Base-by-base conservation (phyloP, 2,329 filamentous ascomycete genomes). In the Xylariaceae sp. region DNA sequence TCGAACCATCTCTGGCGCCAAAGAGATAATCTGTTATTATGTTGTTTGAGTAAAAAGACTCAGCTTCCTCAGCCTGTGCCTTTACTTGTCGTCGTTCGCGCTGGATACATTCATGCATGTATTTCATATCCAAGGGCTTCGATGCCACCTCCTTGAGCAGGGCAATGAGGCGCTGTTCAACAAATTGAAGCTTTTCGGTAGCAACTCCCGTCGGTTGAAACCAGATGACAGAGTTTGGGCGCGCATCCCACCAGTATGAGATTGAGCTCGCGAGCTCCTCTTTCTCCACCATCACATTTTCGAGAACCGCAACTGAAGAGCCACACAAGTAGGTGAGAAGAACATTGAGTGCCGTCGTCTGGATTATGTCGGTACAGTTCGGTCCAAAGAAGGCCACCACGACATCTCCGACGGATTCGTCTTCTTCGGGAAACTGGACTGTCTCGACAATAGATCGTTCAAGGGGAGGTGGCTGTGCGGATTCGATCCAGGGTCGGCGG, bases 11-110 rank as follows among this genome's bases (percentile, higher is more conserved):
- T 37, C 91, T 84, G 54, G 86, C 85, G 34, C 93, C 94, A 70
- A 94, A 99, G 8, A 97, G 82, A 71, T 95, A 96, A 71, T 97
- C 92, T 11, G 88, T 88, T 68, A 97, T 96, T 62, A 97, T 88
- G 61, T 89, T 89, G 64, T 86, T 88, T 0, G 90, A 87, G 73
- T 93, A 96, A 64, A 92, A 90, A 18, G 86, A 84, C 56, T 90
- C 86, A 2, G 88, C 90, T 53, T 85, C 87, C 74, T 99, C 94
- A 0, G 90, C 89, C 49, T 88, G 84, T 66, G 90, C 93, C 71
- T 92, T 92, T 69, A 91, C 83, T 69, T 92, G 89, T 51, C 92
- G 85, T 63, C 86, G 85, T 73, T 94, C 90, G 58, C 92, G 84
- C 67, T 84, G 84, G 53, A 99, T 86, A 72, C 92, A 97, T 66